phyloP scores from a whole-genome alignment of 805 yeast species.

The Suhomyces vadensis region DNA sequence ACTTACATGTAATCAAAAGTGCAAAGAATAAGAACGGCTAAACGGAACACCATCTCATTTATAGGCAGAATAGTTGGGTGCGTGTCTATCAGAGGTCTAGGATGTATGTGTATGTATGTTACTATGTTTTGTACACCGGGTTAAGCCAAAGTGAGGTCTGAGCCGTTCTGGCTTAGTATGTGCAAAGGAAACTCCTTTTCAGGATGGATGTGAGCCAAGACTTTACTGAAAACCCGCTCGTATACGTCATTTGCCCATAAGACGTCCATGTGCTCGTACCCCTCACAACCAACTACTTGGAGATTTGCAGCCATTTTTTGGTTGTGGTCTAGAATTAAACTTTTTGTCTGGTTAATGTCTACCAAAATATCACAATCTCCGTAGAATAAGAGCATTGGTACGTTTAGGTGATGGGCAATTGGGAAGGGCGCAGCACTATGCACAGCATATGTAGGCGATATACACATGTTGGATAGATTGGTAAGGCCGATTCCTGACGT shows the following conservation, averaged over 20 bases:
- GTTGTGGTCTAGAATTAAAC: constrained; percentile 25
- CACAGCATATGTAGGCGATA: constrained; percentile 16
- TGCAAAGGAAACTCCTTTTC: too few species aligned
- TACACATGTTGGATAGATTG: constrained; percentile 19
- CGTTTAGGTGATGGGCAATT: constrained; percentile 27
- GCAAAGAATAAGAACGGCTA: too few species aligned
- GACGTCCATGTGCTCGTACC: constrained; percentile 36
- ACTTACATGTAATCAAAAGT: too few species aligned
- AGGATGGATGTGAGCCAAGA: constrained; percentile 11
- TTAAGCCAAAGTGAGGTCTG: too few species aligned
- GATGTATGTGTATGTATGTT: neutral
- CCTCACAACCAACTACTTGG: constrained; percentile 21
- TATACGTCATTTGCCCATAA: constrained; percentile 30
- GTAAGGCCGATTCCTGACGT: constrained; percentile 26
- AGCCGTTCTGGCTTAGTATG: neutral
- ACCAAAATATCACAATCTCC: constrained; percentile 32
- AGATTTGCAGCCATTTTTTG: constrained; percentile 22
- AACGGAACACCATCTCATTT: too few species aligned
- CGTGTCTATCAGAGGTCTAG: too few species aligned
- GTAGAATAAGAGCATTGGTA: constrained; percentile 29
- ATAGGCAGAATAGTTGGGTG: too few species aligned
- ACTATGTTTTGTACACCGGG: too few species aligned
- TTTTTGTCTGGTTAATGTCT: constrained; percentile 26
- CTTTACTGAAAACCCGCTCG: constrained; percentile 25
- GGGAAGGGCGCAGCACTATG: constrained; percentile 31